These are phyloP conservation scores for Saccharomyces hybrid DNA, from an alignment of 1,139 yeast species.

Conservation along the genomic window DNA sequence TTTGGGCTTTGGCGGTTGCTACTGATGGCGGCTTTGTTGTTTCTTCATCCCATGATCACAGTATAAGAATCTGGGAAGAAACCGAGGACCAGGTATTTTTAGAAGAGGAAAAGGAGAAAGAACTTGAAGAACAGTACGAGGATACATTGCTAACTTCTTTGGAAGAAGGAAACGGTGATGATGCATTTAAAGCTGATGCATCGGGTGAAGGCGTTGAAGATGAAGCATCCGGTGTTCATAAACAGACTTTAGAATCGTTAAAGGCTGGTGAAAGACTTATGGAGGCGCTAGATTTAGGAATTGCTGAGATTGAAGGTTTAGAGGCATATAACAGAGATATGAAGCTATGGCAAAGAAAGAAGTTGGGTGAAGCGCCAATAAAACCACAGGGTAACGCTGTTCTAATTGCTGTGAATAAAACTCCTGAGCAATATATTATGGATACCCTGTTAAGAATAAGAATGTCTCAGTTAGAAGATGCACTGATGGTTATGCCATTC, in stretches of 20 bases:
- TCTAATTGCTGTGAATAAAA: conserved; percentile 57
- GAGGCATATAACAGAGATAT: conserved; percentile 40
- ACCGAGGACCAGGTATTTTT: conserved; percentile 89
- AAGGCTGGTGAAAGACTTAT: conserved; percentile 91
- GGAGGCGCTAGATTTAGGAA: conserved; percentile 86
- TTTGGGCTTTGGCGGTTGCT: conserved; percentile 82
- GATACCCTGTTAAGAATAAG: conserved; percentile 60
- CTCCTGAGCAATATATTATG: conserved; percentile 74
- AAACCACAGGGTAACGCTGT: conserved; percentile 64
- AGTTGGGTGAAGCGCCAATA: conserved; percentile 39
- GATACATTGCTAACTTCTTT: conserved; percentile 60
- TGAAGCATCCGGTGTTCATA: conserved; percentile 61
- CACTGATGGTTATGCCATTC: conserved; percentile 81
- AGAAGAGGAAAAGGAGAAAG: conserved; percentile 94
- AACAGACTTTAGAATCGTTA: conserved; percentile 83
- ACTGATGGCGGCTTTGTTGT: conserved; percentile 64
- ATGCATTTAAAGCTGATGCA: conserved; percentile 31
- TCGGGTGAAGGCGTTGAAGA: conserved; percentile 40
- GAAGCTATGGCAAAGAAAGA: conserved; percentile 36
- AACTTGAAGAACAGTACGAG: conserved; percentile 87
- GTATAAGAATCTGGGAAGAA: conserved; percentile 84
- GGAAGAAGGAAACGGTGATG: conserved; percentile 50
- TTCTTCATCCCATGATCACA: conserved; percentile 90
- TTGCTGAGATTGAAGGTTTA: conserved; percentile 55
- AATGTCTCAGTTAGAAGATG: conserved; percentile 86